Percentiles rank a stretch among this genome's conserved stretches.
These are phyloP conservation scores for Sordariomycetes sp. DNA, from an alignment of 2,329 filamentous ascomycete species.

Conservation along the genomic window DNA sequence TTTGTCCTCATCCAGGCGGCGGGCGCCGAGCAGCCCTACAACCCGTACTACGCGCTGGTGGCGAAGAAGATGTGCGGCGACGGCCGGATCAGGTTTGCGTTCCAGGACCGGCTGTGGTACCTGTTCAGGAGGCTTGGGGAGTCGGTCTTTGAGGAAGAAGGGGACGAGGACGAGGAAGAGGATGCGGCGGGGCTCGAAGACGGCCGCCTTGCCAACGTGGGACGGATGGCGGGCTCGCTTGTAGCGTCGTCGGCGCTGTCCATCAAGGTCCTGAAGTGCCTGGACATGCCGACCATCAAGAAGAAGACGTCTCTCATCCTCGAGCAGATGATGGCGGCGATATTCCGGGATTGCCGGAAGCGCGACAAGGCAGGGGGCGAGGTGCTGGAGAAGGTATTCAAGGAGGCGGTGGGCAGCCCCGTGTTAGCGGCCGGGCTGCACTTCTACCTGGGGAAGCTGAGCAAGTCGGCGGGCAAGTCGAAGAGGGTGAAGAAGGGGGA, in stretches of 20 bases:
- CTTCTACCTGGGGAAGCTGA: conserved; percentile 70
- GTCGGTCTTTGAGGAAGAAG: conserved; percentile 54
- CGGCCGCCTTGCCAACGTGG: conserved; percentile 39
- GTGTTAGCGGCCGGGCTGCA: conserved; percentile 64
- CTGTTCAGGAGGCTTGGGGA: conserved; percentile 82
- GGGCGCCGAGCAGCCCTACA: conserved; percentile 74
- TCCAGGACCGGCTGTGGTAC: conserved; percentile 80
- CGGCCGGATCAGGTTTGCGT: conserved; percentile 67
- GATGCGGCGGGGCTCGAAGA: conserved; percentile 35
- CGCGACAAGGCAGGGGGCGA: conserved; percentile 34
- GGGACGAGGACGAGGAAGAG: conserved; percentile 45
- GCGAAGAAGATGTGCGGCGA: conserved; percentile 69
- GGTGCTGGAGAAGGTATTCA: conserved; percentile 55
- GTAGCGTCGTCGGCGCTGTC: conserved; percentile 33
- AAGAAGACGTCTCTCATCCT: conserved; percentile 67
- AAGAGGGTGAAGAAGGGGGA: conserved; percentile 32
- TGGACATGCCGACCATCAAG: conserved; percentile 72
- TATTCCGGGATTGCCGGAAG: conserved; percentile 53
- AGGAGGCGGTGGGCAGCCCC: conserved; percentile 49
- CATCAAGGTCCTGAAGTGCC: conserved; percentile 47
- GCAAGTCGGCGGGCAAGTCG: conserved; percentile 44
- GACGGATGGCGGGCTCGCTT: conserved; percentile 42
- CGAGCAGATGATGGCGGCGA: conserved; percentile 67
- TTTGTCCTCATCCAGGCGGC: conserved; percentile 81
- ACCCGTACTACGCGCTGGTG: conserved; percentile 86